Conservation (phyloP, 2,329 filamentous ascomycete genomes). For the Colletotrichum ledebouriae region DNA sequence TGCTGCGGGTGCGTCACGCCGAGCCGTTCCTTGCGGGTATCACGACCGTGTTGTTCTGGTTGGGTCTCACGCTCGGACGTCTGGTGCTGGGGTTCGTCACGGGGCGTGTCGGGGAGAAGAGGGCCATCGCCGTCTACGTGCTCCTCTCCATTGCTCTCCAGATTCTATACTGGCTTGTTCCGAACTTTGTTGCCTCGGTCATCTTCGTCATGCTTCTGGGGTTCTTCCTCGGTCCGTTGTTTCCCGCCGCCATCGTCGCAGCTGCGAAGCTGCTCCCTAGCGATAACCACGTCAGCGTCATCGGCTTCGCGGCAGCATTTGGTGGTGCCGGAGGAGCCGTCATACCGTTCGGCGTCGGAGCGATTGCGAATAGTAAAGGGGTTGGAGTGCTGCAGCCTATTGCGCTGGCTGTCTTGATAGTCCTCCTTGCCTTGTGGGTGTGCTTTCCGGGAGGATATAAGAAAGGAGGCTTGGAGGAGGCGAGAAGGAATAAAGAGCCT, state of each 20-base stretch:
- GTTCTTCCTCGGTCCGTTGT: constrained; percentile 85
- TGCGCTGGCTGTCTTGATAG: constrained; percentile 61
- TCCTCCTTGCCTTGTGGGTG: constrained; percentile 61
- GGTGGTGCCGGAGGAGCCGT: constrained; percentile 79
- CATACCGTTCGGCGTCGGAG: constrained; percentile 76
- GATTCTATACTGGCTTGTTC: constrained; percentile 85
- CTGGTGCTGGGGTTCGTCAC: constrained; percentile 83
- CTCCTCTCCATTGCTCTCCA: constrained; percentile 72
- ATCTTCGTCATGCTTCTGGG: constrained; percentile 79
- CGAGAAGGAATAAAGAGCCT: constrained; percentile 15
- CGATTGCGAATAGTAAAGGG: constrained; percentile 71
- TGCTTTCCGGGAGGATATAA: constrained; percentile 24
- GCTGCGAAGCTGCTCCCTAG: constrained; percentile 80
- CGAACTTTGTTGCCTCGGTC: constrained; percentile 79
- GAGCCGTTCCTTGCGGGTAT: constrained; percentile 80
- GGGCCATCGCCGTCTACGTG: constrained; percentile 65
- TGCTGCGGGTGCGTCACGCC: constrained; percentile 81
- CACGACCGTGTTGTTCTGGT: constrained; percentile 85
- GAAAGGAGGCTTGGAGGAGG: constrained; percentile 22
- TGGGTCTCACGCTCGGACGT: constrained; percentile 82
- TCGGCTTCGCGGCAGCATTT: constrained; percentile 84
- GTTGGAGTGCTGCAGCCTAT: constrained; percentile 71
- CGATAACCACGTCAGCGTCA: constrained; percentile 81
- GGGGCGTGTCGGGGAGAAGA: constrained; percentile 61
- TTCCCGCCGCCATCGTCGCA: constrained; percentile 80